Evolutionary conservation across 2,329 filamentous ascomycete species (phyloP), one percentile per base, ranked within the genome.

Genomic region (Bipolaris sorokiniana): DNA sequence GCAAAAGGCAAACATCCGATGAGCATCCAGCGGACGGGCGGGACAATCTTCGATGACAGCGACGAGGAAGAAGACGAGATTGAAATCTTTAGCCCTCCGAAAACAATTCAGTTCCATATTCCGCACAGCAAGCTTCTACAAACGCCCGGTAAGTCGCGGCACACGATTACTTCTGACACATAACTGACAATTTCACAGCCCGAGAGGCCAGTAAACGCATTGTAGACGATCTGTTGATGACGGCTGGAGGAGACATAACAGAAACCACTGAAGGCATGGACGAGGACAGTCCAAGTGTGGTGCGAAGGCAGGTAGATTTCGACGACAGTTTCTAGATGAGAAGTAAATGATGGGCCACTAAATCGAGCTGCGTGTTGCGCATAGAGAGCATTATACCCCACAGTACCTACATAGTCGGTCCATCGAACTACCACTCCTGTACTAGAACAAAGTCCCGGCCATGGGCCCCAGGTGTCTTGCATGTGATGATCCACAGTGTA

Each of bases 51-150:
- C 88, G 89, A 93, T 51, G 89, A 93, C 51, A 90, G 88, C 67
- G 89, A 92, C 59, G 88, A 87, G 54, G 88, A 87, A 53, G 82
- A 80, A 15, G 78, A 71, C 22, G 72, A 68, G 2, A 57, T 82
- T 41, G 83, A 82, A 36, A 48, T 48, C 22, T 89, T 92, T 77
- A 97, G 91, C 70, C 95, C 95, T 26, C 95, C 95, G 0, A 98
- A 98, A 81, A 95, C 91, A 10, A 93, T 96, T 58, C 90, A 93
- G 70, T 96, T 96, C 75, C 88, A 90, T 42, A 78, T 96, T 46
- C 90, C 90, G 48, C 89, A 89, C 51, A 90, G 88, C 38, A 88
- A 90, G 71, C 78, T 96, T 20, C 76, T 94, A 73, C 91, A 93
- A 74, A 96, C 91, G 47, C 91, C 91, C 61, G 88, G 88, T 90